Percentiles rank a stretch among this genome's conserved stretches.
Evolutionary conservation across 805 yeast genomes (phyloP).

Genomic region (Candida ipomoeae): DNA sequence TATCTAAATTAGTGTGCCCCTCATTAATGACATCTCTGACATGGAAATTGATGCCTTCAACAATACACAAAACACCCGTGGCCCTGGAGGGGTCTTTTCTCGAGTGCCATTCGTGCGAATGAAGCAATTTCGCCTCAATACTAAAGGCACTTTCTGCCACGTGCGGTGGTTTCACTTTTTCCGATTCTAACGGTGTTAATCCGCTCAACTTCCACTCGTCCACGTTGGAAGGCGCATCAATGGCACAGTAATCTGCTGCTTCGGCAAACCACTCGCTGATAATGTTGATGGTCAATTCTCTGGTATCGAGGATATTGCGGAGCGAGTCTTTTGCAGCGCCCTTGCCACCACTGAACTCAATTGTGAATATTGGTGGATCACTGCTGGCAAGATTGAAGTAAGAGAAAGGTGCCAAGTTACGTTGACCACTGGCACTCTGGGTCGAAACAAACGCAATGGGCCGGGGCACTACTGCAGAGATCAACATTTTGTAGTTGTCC

Average conservation of each 20-base stretch:
- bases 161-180: constrained; percentile 47
- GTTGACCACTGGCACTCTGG: constrained; percentile 36
- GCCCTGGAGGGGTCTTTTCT: constrained; percentile 28
- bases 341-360: constrained; percentile 44
- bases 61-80: constrained; percentile 39
- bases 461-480: constrained; percentile 54
- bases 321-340: constrained; percentile 47
- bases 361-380: constrained; percentile 57
- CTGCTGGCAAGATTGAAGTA: constrained; percentile 44
- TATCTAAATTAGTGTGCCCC: constrained; percentile 37
- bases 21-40: constrained; percentile 48
- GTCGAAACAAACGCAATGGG: constrained; percentile 60
- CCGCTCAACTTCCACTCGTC: constrained; percentile 58
- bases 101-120: constrained; percentile 43
- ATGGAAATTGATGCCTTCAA: constrained; percentile 58
- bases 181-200: constrained; percentile 43
- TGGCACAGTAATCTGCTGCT: constrained; percentile 53
- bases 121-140: constrained; percentile 49
- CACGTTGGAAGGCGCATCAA: constrained; percentile 44
- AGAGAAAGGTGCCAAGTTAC: constrained; percentile 60
- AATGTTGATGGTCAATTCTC: constrained; percentile 53
- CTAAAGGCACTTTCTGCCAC: constrained; percentile 62
- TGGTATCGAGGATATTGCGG: constrained; percentile 45
- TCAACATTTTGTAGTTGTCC: constrained; percentile 48
- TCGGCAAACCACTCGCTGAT: constrained; percentile 62